phyloP scores from a whole-genome alignment of 495 filamentous ascomycete species.

The Chaetomium tenue region DNA sequence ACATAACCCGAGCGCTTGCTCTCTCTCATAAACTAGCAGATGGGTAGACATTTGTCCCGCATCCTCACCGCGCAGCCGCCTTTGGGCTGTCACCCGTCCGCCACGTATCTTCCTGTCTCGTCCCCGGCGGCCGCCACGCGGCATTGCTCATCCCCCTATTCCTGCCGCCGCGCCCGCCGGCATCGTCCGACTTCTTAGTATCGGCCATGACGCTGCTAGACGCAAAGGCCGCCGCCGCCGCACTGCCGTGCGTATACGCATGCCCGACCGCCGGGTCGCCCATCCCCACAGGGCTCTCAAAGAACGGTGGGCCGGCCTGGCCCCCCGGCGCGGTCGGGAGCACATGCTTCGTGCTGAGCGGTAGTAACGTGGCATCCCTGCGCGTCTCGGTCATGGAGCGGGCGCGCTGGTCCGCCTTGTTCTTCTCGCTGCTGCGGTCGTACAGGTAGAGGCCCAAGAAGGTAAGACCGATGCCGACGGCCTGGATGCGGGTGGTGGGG shows the following conservation, averaged over 20 bases:
- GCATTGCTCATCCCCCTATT: slow-evolving; percentile 58
- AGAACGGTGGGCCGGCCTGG: slow-evolving; percentile 30
- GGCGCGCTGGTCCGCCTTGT: slow-evolving; percentile 73
- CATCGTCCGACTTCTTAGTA: slow-evolving; percentile 62
- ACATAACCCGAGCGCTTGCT: background rate
- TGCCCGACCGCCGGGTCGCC: slow-evolving; percentile 23
- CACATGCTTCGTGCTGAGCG: slow-evolving; percentile 51
- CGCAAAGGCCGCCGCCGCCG: slow-evolving; percentile 19
- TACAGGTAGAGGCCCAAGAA: slow-evolving; percentile 95
- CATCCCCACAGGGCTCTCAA: slow-evolving; percentile 36
- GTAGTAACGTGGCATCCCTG: slow-evolving; percentile 60
- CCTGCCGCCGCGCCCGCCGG: slow-evolving; percentile 43
- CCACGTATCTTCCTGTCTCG: slow-evolving; percentile 82
- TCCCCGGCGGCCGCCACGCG: slow-evolving; percentile 68
- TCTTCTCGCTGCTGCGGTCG: slow-evolving; percentile 83
- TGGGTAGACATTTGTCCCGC: no score
- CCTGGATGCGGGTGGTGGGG: slow-evolving; percentile 77
- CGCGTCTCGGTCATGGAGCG: slow-evolving; percentile 48
- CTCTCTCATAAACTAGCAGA: background rate
- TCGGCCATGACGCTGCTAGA: slow-evolving; percentile 36
- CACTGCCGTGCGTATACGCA: slow-evolving; percentile 17
- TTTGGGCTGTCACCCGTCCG: slow-evolving; percentile 47
- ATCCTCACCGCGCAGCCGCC: slow-evolving; percentile 15
- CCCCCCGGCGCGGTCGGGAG: background rate
- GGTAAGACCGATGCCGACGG: slow-evolving; percentile 78